Evolutionary conservation across 352 stramenopile genomes (phyloP).

Genomic region (Pythium dissotocum): DNA sequence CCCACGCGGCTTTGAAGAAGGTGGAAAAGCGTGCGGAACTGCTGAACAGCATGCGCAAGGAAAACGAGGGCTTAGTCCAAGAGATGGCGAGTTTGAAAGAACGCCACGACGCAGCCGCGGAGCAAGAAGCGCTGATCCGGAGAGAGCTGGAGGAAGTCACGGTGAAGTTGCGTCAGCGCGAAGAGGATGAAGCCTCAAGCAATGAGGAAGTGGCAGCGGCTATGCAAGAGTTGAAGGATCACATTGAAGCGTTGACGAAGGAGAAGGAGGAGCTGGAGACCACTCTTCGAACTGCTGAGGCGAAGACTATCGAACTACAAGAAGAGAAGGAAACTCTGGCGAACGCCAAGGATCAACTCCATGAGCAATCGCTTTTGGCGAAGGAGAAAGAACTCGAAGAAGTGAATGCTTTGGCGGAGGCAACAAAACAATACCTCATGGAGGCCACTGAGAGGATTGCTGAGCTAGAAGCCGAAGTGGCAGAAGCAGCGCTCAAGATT

Average conservation of each 20-base stretch:
- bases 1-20: conserved; percentile 76
- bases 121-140: neutral
- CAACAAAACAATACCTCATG: neutral
- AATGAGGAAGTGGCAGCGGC: conserved; percentile 13
- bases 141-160: conserved; percentile 27
- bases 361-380: conserved; percentile 8
- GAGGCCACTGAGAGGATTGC: neutral
- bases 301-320: conserved; percentile 5
- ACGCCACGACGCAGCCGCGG: neutral
- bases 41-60: conserved; percentile 78
- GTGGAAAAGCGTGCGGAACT: conserved; percentile 79
- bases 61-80: conserved; percentile 48
- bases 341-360: neutral
- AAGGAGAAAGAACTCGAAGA: conserved; percentile 32
- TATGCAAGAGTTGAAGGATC: conserved; percentile 2
- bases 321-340: conserved; percentile 15
- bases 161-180: conserved; percentile 33
- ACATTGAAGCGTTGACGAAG: neutral
- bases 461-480: neutral
- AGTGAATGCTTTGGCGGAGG: conserved; percentile 16
- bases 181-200: conserved; percentile 44
- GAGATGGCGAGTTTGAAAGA: neutral
- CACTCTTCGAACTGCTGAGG: neutral
- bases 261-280: conserved; percentile 1
- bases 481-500: neutral